These are phyloP conservation scores for Omphalotus guepiniiformis DNA, from an alignment of 768 basidiomycete species.

Conservation along the genomic window DNA sequence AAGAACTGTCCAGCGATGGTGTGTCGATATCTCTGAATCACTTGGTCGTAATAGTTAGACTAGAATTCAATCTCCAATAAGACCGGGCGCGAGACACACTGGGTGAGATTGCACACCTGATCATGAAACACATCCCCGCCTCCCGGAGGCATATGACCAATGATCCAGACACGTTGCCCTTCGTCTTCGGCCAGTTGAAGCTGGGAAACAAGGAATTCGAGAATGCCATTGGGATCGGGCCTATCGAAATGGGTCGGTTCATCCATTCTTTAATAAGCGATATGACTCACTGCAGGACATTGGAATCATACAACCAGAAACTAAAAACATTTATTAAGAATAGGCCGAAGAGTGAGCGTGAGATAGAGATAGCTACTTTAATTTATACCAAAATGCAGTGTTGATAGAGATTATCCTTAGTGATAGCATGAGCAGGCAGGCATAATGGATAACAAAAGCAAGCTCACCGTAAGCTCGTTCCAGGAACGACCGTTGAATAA, in stretches of 20 bases:
- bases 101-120: constrained; percentile 32
- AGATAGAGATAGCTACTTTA: constrained; percentile 38
- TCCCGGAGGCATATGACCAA: constrained; percentile 56
- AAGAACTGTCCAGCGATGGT: constrained; percentile 36
- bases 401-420: constrained; percentile 55
- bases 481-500: constrained; percentile 45
- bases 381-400: constrained; percentile 58
- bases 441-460: background rate
- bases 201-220: constrained; percentile 48
- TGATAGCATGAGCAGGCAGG: background rate
- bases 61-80: constrained; percentile 16
- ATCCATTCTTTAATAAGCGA: background rate
- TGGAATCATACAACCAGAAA: constrained; percentile 59
- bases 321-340: constrained; percentile 20
- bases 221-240: constrained; percentile 57
- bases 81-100: background rate
- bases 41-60: constrained; percentile 42
- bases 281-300: constrained; percentile 36
- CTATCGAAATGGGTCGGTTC: constrained; percentile 14
- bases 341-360: background rate
- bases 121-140: constrained; percentile 44
- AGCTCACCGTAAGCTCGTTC: constrained; percentile 43
- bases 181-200: constrained; percentile 57
- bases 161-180: constrained; percentile 59
- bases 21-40: constrained; percentile 32